These are phyloP conservation scores for Prunus armeniaca DNA, from an alignment of 306 rosid genomes.

Conservation along the genomic window DNA sequence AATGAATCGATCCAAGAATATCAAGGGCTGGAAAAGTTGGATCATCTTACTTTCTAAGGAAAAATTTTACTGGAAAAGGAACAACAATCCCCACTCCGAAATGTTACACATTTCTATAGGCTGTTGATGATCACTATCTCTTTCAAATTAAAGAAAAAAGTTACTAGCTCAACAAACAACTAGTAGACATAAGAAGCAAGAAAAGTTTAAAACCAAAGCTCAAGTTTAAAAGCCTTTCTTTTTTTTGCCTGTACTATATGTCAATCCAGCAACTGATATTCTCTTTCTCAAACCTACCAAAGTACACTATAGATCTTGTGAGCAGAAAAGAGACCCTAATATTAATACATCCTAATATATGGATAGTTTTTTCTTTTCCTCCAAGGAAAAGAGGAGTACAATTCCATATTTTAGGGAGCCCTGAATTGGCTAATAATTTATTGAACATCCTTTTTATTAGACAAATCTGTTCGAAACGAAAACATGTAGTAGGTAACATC, in stretches of 20 bases:
- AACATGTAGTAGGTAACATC: too few relatives aligned
- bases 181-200: neutral
- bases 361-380: too few relatives aligned
- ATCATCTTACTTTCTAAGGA: neutral
- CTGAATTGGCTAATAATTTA: too few relatives aligned
- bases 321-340: too few relatives aligned
- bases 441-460: too few relatives aligned
- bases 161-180: neutral
- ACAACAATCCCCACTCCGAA: neutral
- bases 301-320: neutral
- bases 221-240: too few relatives aligned
- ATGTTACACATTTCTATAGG: too few relatives aligned
- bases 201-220: neutral
- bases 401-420: too few relatives aligned
- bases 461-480: too few relatives aligned
- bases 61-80: neutral
- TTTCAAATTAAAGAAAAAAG: neutral
- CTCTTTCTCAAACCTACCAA: neutral
- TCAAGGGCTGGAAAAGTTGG: constrained; percentile 2
- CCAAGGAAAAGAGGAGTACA: too few relatives aligned
- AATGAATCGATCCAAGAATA: neutral
- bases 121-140: neutral
- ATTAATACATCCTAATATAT: too few relatives aligned
- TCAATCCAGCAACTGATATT: neutral
- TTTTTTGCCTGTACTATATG: neutral